Conservation (phyloP, 495 filamentous ascomycete genomes). For the Xeromyces bisporus region DNA sequence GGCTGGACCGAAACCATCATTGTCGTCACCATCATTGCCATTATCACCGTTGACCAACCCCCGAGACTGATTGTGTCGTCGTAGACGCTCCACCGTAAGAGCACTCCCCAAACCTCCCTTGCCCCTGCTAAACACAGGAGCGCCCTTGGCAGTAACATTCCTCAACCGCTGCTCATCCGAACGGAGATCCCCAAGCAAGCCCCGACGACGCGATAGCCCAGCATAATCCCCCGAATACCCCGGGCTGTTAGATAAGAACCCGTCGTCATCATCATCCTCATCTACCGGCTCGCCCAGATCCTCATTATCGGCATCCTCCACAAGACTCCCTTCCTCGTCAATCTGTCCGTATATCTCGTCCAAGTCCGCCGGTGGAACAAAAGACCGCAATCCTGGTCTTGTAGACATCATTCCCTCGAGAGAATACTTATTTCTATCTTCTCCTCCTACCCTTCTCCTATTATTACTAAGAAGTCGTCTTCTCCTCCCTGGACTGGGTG, state of each 20-base stretch:
- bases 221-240: constrained; percentile 15
- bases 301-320: constrained; percentile 8
- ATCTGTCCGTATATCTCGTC: constrained; percentile 29
- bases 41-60: not conserved
- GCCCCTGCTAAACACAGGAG: constrained; percentile 31
- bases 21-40: too few species aligned
- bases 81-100: constrained; percentile 30
- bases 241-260: not conserved
- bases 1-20: too few species aligned
- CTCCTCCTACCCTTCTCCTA: too few species aligned
- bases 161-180: constrained; percentile 29
- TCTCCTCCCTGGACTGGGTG: constrained; percentile 8
- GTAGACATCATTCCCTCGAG: too few species aligned
- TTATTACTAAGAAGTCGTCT: not conserved
- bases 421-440: too few species aligned
- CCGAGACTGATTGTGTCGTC: constrained; percentile 19
- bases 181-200: constrained; percentile 19
- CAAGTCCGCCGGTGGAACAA: constrained; percentile 25
- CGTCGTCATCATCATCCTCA: constrained; percentile 5
- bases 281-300: constrained; percentile 7
- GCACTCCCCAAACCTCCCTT: constrained; percentile 16
- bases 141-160: constrained; percentile 25
- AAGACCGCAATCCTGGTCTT: not conserved
- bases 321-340: constrained; percentile 25
- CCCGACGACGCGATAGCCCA: constrained; percentile 16